Percentiles rank a stretch among this genome's conserved stretches.
Conservation (phyloP, 2,329 filamentous ascomycete species). For the Ophiosphaerella herpotricha region DNA sequence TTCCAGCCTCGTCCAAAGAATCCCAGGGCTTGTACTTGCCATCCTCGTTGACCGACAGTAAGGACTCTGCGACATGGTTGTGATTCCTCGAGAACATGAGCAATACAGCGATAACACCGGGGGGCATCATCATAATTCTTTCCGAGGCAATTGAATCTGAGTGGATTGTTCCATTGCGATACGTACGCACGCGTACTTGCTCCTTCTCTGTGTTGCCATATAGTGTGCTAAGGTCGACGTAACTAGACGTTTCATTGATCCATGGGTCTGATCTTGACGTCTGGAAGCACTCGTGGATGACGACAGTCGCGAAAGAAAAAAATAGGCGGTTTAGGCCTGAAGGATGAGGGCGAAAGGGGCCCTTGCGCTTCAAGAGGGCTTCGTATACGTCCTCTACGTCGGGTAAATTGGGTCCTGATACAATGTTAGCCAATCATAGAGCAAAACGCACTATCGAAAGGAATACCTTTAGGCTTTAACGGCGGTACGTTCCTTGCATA, state of each 20-base stretch:
- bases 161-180: constrained; percentile 68
- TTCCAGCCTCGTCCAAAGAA: constrained; percentile 55
- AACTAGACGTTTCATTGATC: constrained; percentile 70
- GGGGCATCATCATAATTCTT: constrained; percentile 67
- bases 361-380: constrained; percentile 66
- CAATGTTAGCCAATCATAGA: constrained; percentile 27
- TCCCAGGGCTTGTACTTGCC: constrained; percentile 73
- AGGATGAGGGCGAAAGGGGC: constrained; percentile 65
- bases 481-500: constrained; percentile 64
- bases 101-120: constrained; percentile 68
- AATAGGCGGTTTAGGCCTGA: constrained; percentile 72
- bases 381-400: constrained; percentile 69
- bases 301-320: constrained; percentile 73
- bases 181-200: constrained; percentile 67
- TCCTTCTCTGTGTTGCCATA: constrained; percentile 70
- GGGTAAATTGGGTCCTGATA: constrained; percentile 48
- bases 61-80: constrained; percentile 78
- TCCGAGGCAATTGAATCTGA: constrained; percentile 70
- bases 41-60: constrained; percentile 81
- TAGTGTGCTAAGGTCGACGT: constrained; percentile 72
- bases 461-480: constrained; percentile 52
- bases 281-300: constrained; percentile 65
- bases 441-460: constrained; percentile 32
- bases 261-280: constrained; percentile 66
- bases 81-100: constrained; percentile 76